Evolutionary conservation across 805 yeast species (phyloP).

Genomic region (Blastobotrys mokoenaii): DNA sequence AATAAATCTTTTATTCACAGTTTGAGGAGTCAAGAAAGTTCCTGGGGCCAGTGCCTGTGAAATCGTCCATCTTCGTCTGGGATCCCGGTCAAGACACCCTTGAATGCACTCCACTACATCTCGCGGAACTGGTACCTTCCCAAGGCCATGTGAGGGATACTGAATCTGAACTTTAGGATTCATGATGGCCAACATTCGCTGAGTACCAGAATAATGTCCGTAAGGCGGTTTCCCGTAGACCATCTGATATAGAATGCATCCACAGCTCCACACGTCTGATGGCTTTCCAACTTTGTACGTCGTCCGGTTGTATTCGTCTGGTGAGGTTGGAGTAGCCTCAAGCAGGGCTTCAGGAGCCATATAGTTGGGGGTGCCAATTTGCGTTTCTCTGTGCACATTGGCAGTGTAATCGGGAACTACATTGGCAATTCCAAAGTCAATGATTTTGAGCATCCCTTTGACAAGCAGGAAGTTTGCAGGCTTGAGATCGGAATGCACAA

Average conservation of each 20-base stretch:
- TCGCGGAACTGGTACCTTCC: conserved; percentile 54
- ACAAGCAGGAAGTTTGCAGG: conserved; percentile 52
- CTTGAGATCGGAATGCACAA: conserved; percentile 75
- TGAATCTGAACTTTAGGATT: conserved; percentile 67
- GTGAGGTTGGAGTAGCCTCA: conserved; percentile 37
- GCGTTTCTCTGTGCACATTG: conserved; percentile 81
- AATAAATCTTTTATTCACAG: conserved; percentile 58
- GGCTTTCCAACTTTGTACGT: conserved; percentile 80
- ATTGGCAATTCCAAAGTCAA: conserved; percentile 89
- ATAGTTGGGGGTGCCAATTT: conserved; percentile 91
- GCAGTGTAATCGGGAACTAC: conserved; percentile 89
- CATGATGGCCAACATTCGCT: conserved; percentile 75
- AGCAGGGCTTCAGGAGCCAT: conserved; percentile 96
- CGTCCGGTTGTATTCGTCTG: conserved; percentile 8
- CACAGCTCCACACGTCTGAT: conserved; percentile 97
- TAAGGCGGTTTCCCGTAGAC: conserved; percentile 90
- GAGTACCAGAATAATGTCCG: conserved; percentile 66
- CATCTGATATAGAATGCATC: conserved; percentile 93
- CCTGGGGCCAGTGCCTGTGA: conserved; percentile 48
- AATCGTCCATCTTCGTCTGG: conserved; percentile 55
- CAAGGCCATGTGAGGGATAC: conserved; percentile 56
- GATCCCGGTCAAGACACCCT: conserved; percentile 65
- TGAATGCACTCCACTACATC: conserved; percentile 64
- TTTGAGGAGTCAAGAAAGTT: conserved; percentile 66
- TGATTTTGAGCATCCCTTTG: conserved; percentile 73